Evolutionary conservation across 345 rosid genomes (phyloP).

Genomic region (Erodium maritimum): DNA sequence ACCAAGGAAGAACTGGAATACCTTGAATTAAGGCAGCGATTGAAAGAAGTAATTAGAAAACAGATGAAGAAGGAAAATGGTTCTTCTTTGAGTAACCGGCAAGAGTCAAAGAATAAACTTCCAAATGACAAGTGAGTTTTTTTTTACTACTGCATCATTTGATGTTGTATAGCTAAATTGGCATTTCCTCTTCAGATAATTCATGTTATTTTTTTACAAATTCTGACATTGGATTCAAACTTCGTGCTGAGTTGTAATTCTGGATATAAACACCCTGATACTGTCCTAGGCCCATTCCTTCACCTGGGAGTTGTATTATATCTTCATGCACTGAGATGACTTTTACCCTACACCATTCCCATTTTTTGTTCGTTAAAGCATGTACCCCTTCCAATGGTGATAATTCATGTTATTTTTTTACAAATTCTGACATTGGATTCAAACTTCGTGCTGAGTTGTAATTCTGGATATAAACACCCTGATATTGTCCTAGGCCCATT

Average conservation of each 20-base stretch:
- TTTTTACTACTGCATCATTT: neutral
- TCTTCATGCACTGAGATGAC: no score
- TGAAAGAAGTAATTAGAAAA: constrained; percentile 54
- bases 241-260: neutral
- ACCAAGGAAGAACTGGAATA: constrained; percentile 41
- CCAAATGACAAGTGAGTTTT: constrained; percentile 54
- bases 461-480: neutral
- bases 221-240: neutral
- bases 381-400: no score
- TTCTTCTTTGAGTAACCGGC: constrained; percentile 13
- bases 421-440: neutral
- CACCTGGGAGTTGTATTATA: no score
- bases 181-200: neutral
- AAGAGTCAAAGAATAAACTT: constrained; percentile 27
- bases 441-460: neutral
- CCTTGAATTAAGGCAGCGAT: constrained; percentile 50
- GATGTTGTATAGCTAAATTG: neutral
- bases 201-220: no score
- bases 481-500: neutral
- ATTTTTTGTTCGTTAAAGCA: no score
- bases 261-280: neutral
- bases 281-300: neutral
- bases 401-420: no score
- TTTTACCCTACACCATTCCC: no score
- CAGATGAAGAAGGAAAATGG: constrained; percentile 33